Evolutionary conservation across 208 protist species (phyloP), one percentile per base, ranked within the genome.

Genomic region (Porcisia hertigi): DNA sequence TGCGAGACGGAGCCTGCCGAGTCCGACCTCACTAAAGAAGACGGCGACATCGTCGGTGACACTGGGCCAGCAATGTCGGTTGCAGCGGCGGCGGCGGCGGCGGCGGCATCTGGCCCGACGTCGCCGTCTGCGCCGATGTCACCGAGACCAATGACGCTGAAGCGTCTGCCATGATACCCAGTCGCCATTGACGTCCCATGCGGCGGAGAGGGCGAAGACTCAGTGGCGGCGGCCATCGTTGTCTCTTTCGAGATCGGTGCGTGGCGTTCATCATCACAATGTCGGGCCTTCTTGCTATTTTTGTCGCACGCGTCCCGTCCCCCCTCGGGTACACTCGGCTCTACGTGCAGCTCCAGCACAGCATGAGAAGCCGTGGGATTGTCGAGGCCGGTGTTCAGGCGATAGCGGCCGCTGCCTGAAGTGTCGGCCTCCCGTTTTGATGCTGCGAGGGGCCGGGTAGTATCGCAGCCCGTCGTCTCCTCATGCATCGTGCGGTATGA

Each of bases 341-440:
- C 43, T n/a, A 5, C 63, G 41, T 16, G 41, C 16, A 93, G 36
- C 58, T 90, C 85, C 18, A 93, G 25, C 49, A 71, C 75, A 7
- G 79, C 59, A 3, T 74, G 69, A 47, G 77, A 73, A 43, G 84
- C 57, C 65, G 82, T 67, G 18, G 86, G 85, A 49, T 76, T 82
- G 52, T 94, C 92, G 3, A 96, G 75, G 18, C 93, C 93, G 9
- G 89, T 92, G 80, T 97, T 92, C 47, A 94, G 73, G 0, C 88
- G 89, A 62, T 88, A 94, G 55, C 76, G 80, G 30, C 64, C 73
- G 55, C 47, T 64, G 59, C 16, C 59, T 69, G 58, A 36, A 36
- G 30, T 16, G 52, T 30, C 66, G 60, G 4, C n/a, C 73, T 4
- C 34, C 39, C 18, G 23, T 9, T 55, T 25, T 41, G 73, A 34